A percentile compares a stretch with the other conserved stretches of the same genome.
phyloP scores from a whole-genome alignment of 2,329 filamentous ascomycete species.

The Leptosphaerulina australis region DNA sequence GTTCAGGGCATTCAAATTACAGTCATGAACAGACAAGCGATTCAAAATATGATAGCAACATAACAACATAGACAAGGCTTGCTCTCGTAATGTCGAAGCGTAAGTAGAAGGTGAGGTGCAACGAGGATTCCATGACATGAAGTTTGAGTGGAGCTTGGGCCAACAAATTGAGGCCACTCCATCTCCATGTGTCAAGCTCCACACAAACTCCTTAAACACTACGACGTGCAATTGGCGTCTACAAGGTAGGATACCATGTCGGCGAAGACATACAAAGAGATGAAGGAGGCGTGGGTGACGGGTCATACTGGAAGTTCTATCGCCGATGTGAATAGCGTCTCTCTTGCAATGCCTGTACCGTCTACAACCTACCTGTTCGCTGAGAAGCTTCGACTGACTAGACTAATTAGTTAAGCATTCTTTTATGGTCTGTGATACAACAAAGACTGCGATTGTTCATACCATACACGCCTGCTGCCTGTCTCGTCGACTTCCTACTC shows the following conservation, averaged over 20 bases:
- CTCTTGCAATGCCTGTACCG: constrained; percentile 79
- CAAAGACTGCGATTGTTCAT: constrained; percentile 83
- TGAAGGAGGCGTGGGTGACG: constrained; percentile 96
- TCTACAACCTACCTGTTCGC: constrained; percentile 27
- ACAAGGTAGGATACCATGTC: constrained; percentile 32
- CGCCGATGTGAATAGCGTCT: constrained; percentile 84
- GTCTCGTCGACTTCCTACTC: constrained; percentile 82
- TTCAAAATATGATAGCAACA: no score
- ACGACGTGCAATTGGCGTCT: constrained; percentile 21
- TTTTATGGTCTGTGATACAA: constrained; percentile 90
- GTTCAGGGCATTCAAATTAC: neutral
- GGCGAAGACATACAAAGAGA: constrained; percentile 74
- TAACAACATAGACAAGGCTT: neutral
- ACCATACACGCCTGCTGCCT: constrained; percentile 70
- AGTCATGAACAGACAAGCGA: neutral
- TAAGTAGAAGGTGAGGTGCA: neutral
- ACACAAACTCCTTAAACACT: constrained; percentile 9
- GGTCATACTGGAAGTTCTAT: constrained; percentile 83
- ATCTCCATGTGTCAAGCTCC: constrained; percentile 27
- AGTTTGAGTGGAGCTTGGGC: constrained; percentile 13
- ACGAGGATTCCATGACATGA: constrained; percentile 12
- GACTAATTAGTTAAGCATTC: constrained; percentile 69
- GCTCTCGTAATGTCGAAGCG: neutral
- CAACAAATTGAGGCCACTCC: constrained; percentile 23
- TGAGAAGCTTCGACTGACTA: constrained; percentile 33